Evolutionary conservation across 164 flowering plant species (phyloP).

Genomic region (Tetrastigma voinierianum): DNA sequence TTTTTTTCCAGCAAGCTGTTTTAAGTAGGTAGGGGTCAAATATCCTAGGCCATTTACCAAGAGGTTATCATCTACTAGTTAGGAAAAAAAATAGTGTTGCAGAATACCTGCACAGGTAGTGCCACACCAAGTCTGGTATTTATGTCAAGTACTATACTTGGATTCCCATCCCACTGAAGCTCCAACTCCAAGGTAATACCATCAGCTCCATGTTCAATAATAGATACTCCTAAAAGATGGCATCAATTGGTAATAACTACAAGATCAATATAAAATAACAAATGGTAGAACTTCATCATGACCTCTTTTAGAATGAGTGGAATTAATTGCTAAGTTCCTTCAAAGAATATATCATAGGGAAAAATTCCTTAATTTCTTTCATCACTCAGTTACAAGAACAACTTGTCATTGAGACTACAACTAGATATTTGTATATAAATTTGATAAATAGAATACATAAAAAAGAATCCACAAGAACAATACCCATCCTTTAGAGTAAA

Average conservation of each 20-base stretch:
- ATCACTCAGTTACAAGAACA: too few species aligned
- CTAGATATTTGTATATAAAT: too few species aligned
- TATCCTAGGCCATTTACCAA: too few species aligned
- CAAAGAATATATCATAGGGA: not conserved
- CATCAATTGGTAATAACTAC: not conserved
- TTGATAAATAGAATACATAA: too few species aligned
- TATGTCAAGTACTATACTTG: slow-evolving; percentile 79
- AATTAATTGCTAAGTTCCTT: not conserved
- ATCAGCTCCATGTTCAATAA: slow-evolving; percentile 69
- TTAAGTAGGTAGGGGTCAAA: too few species aligned
- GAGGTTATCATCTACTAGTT: not conserved
- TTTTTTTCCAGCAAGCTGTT: too few species aligned
- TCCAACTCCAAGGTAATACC: slow-evolving; percentile 92
- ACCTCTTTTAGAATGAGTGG: not conserved
- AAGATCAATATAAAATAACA: too few species aligned
- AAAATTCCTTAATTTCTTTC: not conserved
- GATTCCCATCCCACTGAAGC: slow-evolving; percentile 98
- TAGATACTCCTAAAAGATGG: slow-evolving; percentile 64
- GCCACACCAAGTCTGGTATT: slow-evolving; percentile 78
- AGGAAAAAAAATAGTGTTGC: not conserved
- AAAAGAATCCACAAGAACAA: too few species aligned
- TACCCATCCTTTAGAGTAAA: too few species aligned
- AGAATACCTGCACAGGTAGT: slow-evolving; percentile 85
- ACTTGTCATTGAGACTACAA: too few species aligned
- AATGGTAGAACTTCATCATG: slow-evolving; percentile 1